A percentile compares a stretch with the other conserved stretches of the same genome.
These are phyloP conservation scores for Cystofilobasidium macerans DNA, from an alignment of 768 basidiomycete species.

Conservation along the genomic window DNA sequence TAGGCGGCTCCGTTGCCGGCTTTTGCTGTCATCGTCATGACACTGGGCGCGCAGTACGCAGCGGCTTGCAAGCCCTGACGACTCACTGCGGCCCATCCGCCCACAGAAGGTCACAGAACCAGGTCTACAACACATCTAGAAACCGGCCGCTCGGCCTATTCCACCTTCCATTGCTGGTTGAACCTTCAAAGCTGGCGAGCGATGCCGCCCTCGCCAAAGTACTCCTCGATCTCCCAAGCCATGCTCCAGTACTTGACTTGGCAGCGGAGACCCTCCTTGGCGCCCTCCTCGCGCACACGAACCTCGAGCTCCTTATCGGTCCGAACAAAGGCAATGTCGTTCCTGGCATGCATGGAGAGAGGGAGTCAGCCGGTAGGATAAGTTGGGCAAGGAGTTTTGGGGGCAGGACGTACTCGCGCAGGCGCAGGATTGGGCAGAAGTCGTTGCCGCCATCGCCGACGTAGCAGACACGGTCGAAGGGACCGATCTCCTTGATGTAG, in stretches of 20 bases:
- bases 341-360: conserved; percentile 42
- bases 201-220: conserved; percentile 42
- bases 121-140: too few relatives aligned
- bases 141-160: too few relatives aligned
- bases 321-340: conserved; percentile 74
- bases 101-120: too few relatives aligned
- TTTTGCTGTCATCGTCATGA: too few relatives aligned
- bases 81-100: too few relatives aligned
- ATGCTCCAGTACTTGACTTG: conserved; percentile 76
- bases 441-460: conserved; percentile 93
- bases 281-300: conserved; percentile 63
- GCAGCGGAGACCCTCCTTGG: conserved; percentile 54
- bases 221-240: conserved; percentile 93
- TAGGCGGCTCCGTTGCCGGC: too few relatives aligned
- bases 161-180: too few relatives aligned
- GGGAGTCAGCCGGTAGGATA: conserved; percentile 2
- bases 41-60: too few relatives aligned
- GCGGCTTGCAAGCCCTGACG: too few relatives aligned
- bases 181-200: conserved; percentile 12
- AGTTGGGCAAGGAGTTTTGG: conserved; percentile 1
- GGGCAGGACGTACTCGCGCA: conserved; percentile 50
- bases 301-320: conserved; percentile 63
- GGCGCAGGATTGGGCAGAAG: conserved; percentile 77
- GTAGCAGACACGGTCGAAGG: conserved; percentile 71
- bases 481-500: conserved; percentile 54